Conservation (phyloP, 1,284 basidiomycete genomes). For the Schizophyllum commune region DNA sequence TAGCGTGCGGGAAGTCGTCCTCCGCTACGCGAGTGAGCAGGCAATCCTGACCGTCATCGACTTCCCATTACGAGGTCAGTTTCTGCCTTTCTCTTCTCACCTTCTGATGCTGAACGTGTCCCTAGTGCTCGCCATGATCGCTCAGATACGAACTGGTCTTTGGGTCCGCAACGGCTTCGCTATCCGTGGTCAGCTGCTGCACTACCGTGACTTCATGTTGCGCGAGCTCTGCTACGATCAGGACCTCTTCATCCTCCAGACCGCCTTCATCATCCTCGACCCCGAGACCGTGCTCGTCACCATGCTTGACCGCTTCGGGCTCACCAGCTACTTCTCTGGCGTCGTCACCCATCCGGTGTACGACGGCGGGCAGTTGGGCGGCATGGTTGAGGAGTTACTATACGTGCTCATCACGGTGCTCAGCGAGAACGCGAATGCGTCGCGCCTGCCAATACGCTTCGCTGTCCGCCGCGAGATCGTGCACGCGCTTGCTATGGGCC, state of each 20-base stretch:
- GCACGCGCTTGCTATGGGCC: constrained; percentile 85
- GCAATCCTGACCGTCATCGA: constrained; percentile 71
- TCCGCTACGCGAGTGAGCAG: constrained; percentile 51
- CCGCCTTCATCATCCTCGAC: constrained; percentile 73
- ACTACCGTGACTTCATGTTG: constrained; percentile 95
- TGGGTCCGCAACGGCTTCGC: constrained; percentile 98
- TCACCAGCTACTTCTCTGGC: constrained; percentile 75
- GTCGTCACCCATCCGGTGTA: constrained; percentile 43
- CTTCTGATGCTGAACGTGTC: too few relatives aligned
- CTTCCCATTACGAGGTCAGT: constrained; percentile 82
- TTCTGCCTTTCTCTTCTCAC: too few relatives aligned
- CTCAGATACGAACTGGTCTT: constrained; percentile 90
- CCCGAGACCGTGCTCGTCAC: constrained; percentile 78
- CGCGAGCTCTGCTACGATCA: constrained; percentile 97
- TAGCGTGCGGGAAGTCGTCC: constrained; percentile 51
- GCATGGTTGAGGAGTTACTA: constrained; percentile 90
- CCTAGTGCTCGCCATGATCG: constrained; percentile 86
- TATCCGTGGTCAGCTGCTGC: constrained; percentile 91
- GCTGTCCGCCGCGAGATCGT: constrained; percentile 83
- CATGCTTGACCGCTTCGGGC: constrained; percentile 85
- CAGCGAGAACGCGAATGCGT: constrained; percentile 77
- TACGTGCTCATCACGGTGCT: constrained; percentile 85
- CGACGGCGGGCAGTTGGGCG: constrained; percentile 65
- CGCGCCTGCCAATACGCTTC: constrained; percentile 56
- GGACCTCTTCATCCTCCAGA: constrained; percentile 89